Conservation (phyloP, 2,329 filamentous ascomycete genomes). For the Trichoderma sp. region DNA sequence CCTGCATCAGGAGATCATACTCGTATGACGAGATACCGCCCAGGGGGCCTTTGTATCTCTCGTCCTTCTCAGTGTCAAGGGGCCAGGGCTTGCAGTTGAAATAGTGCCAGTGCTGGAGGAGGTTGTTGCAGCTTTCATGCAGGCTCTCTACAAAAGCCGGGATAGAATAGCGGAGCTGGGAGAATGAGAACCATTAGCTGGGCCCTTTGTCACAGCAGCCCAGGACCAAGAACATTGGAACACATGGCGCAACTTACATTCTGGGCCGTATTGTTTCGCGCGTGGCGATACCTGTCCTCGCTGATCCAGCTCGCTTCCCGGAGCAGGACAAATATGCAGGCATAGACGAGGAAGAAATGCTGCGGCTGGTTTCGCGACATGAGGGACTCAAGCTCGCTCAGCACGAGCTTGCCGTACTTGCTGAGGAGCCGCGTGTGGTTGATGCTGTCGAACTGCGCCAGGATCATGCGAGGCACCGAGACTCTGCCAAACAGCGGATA, state of each 20-base stretch:
- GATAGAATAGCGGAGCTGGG: conserved; percentile 44
- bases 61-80: conserved; percentile 35
- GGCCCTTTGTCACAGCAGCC: too few relatives aligned
- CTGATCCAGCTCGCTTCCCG: conserved; percentile 46
- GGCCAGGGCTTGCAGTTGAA: conserved; percentile 45
- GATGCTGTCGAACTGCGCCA: conserved; percentile 51
- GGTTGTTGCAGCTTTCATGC: conserved; percentile 50
- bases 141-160: conserved; percentile 47
- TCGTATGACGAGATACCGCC: conserved; percentile 40
- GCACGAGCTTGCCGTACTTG: conserved; percentile 40
- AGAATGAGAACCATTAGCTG: neutral
- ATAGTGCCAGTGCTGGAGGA: conserved; percentile 56
- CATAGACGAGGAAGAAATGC: conserved; percentile 43
- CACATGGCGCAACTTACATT: conserved; percentile 29
- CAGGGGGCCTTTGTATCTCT: conserved; percentile 36
- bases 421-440: conserved; percentile 43
- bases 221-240: too few relatives aligned
- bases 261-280: conserved; percentile 42
- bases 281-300: conserved; percentile 48
- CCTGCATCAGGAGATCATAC: conserved; percentile 39
- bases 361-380: conserved; percentile 40
- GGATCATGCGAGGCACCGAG: conserved; percentile 48
- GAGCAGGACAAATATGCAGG: conserved; percentile 47
- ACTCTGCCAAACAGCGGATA: conserved; percentile 46
- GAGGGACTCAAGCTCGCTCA: conserved; percentile 42